Evolutionary conservation across 768 basidiomycete genomes (phyloP).

Genomic region (Thelephora ganbajun): DNA sequence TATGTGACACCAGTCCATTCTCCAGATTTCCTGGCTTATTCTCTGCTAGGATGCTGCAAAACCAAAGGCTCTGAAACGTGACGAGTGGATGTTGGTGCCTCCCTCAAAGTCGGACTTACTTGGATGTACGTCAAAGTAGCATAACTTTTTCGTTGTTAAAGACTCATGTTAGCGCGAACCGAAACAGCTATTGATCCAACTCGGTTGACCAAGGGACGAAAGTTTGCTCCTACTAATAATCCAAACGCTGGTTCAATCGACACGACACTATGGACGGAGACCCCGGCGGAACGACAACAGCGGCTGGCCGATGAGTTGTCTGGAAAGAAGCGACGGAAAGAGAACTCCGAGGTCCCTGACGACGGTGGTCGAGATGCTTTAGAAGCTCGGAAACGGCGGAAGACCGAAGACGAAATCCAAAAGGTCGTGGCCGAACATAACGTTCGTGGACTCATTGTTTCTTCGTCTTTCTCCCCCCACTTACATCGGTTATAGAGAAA

Average conservation of each 20-base stretch:
- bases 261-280: constrained; percentile 89
- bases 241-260: constrained; percentile 28
- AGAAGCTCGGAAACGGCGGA: constrained; percentile 40
- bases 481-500: constrained; percentile 14
- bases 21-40: background rate
- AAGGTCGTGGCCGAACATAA: constrained; percentile 70
- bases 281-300: constrained; percentile 83
- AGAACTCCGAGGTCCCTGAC: constrained; percentile 32
- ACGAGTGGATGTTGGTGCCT: constrained; percentile 98
- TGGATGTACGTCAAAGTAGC: constrained; percentile 38
- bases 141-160: background rate
- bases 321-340: constrained; percentile 74
- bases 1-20: constrained; percentile 10
- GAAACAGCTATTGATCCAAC: constrained; percentile 70
- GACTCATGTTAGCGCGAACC: background rate
- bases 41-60: constrained; percentile 49
- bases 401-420: constrained; percentile 55
- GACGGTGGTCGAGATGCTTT: constrained; percentile 26
- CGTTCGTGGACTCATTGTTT: constrained; percentile 25
- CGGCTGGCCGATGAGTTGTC: constrained; percentile 87
- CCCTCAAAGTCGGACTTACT: constrained; percentile 73
- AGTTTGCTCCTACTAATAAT: constrained; percentile 50
- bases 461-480: background rate
- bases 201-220: constrained; percentile 56
- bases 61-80: constrained; percentile 68